phyloP scores from a whole-genome alignment of 768 basidiomycete genomes.

The Suillus clintonianus region DNA sequence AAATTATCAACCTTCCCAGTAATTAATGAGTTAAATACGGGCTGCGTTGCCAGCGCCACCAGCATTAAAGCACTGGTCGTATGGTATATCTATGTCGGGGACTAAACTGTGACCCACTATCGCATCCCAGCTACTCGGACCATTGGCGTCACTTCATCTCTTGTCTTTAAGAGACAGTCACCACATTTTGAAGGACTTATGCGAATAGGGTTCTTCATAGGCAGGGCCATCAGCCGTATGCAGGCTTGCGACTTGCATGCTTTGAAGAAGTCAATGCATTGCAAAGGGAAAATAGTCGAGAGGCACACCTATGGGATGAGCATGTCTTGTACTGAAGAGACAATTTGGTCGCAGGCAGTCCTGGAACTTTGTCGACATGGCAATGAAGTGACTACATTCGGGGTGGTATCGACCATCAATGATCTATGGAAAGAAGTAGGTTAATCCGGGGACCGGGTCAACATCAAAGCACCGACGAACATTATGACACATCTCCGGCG shows the following conservation, averaged over 20 bases:
- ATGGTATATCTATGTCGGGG: slow-evolving; percentile 3
- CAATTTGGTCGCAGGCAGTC: slow-evolving; percentile 68
- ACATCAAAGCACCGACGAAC: slow-evolving; percentile 40
- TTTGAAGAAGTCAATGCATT: slow-evolving; percentile 18
- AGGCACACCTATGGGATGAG: slow-evolving; percentile 52
- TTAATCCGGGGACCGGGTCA: slow-evolving; percentile 5
- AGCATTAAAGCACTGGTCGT: slow-evolving; percentile 2
- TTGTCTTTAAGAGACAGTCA: slow-evolving; percentile 34
- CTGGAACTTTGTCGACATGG: slow-evolving; percentile 67
- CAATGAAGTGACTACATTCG: slow-evolving; percentile 68
- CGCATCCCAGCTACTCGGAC: slow-evolving; percentile 5
- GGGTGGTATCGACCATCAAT: slow-evolving; percentile 77
- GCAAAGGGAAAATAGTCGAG: neutral
- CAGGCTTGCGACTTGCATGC: slow-evolving; percentile 60
- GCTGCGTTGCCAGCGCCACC: slow-evolving; percentile 26
- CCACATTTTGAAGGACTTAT: slow-evolving; percentile 54
- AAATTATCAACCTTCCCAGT: neutral
- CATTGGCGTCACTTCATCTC: slow-evolving; percentile 18
- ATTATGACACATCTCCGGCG: slow-evolving; percentile 66
- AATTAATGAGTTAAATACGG: neutral
- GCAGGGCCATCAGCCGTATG: slow-evolving; percentile 64
- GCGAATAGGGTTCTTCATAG: slow-evolving; percentile 71
- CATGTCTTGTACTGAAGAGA: slow-evolving; percentile 69
- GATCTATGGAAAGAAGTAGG: slow-evolving; percentile 44
- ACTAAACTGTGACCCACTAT: neutral